Conservation (phyloP, 352 stramenopile species). For the Phytophthora chlamydospora region DNA sequence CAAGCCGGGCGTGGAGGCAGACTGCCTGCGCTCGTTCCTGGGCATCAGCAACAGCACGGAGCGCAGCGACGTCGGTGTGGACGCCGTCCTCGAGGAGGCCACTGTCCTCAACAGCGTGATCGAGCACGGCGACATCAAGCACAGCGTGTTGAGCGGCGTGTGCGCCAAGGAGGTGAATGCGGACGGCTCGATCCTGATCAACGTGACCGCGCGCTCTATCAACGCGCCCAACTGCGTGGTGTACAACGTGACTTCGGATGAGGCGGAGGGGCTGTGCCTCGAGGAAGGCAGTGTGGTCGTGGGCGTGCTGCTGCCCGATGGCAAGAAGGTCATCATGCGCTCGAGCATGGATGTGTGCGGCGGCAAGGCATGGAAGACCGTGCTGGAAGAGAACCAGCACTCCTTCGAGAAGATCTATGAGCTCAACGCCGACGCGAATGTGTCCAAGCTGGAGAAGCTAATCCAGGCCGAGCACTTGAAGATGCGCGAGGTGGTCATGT, state of each 20-base stretch:
- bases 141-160: constrained; percentile 92
- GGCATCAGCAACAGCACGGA: constrained; percentile 79
- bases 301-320: constrained; percentile 92
- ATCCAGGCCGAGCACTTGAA: constrained; percentile 84
- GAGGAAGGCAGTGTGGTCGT: constrained; percentile 94
- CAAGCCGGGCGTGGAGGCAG: constrained; percentile 78
- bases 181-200: constrained; percentile 97
- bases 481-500: constrained; percentile 78
- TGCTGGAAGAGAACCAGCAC: constrained; percentile 91
- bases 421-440: constrained; percentile 90
- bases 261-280: constrained; percentile 90
- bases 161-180: constrained; percentile 89
- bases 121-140: constrained; percentile 62
- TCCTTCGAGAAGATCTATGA: constrained; percentile 97
- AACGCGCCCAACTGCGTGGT: constrained; percentile 94
- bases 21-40: constrained; percentile 81
- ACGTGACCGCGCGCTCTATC: constrained; percentile 97
- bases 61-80: constrained; percentile 74
- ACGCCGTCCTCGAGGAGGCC: constrained; percentile 61
- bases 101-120: constrained; percentile 88
- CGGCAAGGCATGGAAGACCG: constrained; percentile 94
- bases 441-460: constrained; percentile 86
- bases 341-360: constrained; percentile 94
- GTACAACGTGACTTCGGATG: constrained; percentile 97
- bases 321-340: constrained; percentile 93